These are phyloP conservation scores for Periconia macrospinosa DNA, from an alignment of 2,329 filamentous ascomycete species.

Conservation along the genomic window DNA sequence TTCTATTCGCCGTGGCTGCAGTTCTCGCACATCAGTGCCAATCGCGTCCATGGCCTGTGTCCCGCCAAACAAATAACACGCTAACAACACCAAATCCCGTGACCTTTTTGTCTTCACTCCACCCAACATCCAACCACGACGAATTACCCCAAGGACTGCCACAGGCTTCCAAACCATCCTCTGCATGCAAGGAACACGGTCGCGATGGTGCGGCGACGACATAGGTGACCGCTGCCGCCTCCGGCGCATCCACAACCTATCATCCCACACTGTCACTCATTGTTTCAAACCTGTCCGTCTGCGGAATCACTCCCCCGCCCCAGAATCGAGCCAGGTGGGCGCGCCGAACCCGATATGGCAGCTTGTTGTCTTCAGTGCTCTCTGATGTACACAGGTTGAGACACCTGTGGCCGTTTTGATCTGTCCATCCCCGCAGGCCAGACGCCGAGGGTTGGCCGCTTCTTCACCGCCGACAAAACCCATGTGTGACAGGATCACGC, in stretches of 20 bases:
- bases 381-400: not conserved
- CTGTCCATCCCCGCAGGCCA: constrained; percentile 14
- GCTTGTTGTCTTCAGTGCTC: constrained; percentile 2
- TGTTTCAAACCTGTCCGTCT: constrained; percentile 31
- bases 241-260: constrained; percentile 29
- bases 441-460: constrained; percentile 11
- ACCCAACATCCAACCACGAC: not conserved
- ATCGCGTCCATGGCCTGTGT: not conserved
- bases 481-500: constrained; percentile 17
- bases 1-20: not conserved
- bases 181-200: not conserved
- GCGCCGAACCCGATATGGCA: constrained; percentile 6
- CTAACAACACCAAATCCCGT: constrained; percentile 6
- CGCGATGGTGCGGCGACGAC: not conserved
- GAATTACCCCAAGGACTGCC: constrained; percentile 12
- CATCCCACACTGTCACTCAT: constrained; percentile 24
- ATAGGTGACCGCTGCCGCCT: constrained; percentile 5
- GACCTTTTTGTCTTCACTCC: not conserved
- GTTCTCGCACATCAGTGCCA: not conserved
- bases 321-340: constrained; percentile 4
- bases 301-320: constrained; percentile 1
- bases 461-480: constrained; percentile 39
- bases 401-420: not conserved
- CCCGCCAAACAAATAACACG: constrained; percentile 1
- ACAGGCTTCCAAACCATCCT: constrained; percentile 17